A percentile compares a stretch with the other conserved stretches of the same genome.
These are phyloP conservation scores for Cyclotella cryptica DNA, from an alignment of 108 stramenopile species.

Conservation along the genomic window DNA sequence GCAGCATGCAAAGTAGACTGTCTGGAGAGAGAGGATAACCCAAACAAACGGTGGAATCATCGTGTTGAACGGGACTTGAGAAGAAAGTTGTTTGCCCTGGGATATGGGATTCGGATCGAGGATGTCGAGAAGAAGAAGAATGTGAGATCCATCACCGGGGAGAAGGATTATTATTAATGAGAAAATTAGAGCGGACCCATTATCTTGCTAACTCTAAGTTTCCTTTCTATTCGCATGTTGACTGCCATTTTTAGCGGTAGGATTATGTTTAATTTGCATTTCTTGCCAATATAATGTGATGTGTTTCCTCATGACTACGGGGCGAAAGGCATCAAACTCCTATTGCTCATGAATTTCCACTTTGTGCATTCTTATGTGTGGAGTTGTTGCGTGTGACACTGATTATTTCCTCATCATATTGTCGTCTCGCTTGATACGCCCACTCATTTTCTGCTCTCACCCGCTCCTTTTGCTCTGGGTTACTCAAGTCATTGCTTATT, in stretches of 20 bases:
- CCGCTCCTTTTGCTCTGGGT: conserved; percentile 22
- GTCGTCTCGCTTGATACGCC: conserved; percentile 9
- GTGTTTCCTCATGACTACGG: no score
- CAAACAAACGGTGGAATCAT: conserved; percentile 84
- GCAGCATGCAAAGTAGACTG: conserved; percentile 76
- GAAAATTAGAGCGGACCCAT: not conserved
- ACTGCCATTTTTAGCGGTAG: no score
- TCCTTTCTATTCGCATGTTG: no score
- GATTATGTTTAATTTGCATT: no score
- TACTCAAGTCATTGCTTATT: conserved; percentile 25
- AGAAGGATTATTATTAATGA: conserved; percentile 47
- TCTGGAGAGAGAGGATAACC: conserved; percentile 74
- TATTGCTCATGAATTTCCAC: no score
- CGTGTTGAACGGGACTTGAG: conserved; percentile 72
- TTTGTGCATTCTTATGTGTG: no score
- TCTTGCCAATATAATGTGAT: no score
- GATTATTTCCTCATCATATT: conserved; percentile 6
- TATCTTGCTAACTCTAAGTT: not conserved
- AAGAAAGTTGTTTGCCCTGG: conserved; percentile 49
- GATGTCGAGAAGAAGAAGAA: conserved; percentile 39
- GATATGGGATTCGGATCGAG: conserved; percentile 53
- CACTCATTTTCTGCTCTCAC: conserved; percentile 29
- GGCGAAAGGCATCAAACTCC: no score
- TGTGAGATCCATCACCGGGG: conserved; percentile 44
- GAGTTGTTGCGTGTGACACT: no score